Base-by-base conservation (phyloP, 352 stramenopile species). In the Paralagenidium karlingii region DNA sequence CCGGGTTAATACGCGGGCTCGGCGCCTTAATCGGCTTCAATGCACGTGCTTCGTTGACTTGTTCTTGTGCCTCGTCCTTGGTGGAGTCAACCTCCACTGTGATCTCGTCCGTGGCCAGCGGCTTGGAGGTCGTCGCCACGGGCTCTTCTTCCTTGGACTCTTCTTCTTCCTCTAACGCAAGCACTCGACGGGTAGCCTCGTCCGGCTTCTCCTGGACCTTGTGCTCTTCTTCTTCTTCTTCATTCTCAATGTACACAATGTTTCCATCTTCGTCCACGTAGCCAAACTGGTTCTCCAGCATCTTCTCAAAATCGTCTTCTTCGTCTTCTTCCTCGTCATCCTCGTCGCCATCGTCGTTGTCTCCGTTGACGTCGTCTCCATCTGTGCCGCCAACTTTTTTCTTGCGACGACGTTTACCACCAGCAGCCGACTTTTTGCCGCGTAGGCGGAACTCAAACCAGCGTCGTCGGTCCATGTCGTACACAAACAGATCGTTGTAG, bases 401-500 rank as follows among this genome's bases (percentile, higher is more conserved):
- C 58, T 86, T 74, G 54, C 80, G 75, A 31, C 75, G 55, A 41
- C 63, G 70, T 15, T 58, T 60, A 53, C 73, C 82, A 18, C 61
- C 58, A 19, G 82, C 63, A 26, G 42, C 49, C 11, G 57, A 55
- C 52, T 85, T 94, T 50, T 88, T 96, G 37, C 69, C 80, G 18
- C 80, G 69, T 49, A 97, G 40, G 26, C 80, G 78, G 49, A 87
- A 85, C 45, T 94, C 75, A 49, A 96, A 98, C 93, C 93, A 98
- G 38, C 92, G 90, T 13, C 89, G 76, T 19, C 88, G 75, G 43
- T 97, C 90, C 70, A 97, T 95, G 59, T 98, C 94, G 51, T 98
- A 96, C 15, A 94, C 90, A 60, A 96, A 96, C 26, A 98, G 55
- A 53, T 98, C 93, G 58, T 97, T 96, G 64, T 96, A 98, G 67